phyloP scores from a whole-genome alignment of 1,139 yeast species.

The Casaregolazyma lundiana region DNA sequence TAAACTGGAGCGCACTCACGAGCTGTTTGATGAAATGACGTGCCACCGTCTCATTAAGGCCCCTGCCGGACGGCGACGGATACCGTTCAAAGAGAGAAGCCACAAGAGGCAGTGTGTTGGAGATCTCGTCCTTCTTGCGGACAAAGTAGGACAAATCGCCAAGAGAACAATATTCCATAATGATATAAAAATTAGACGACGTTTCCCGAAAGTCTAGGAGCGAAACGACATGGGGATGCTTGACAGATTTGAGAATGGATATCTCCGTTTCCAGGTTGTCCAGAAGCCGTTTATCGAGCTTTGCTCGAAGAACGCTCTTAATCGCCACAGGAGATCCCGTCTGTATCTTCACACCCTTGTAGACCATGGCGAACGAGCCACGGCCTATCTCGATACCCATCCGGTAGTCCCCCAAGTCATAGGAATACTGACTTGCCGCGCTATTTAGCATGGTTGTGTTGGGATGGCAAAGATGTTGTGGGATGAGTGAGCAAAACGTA shows the following conservation, averaged over 20 bases:
- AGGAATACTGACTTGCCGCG: constrained; percentile 10
- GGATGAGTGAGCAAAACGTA: constrained; percentile 1
- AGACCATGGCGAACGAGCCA: constrained; percentile 94
- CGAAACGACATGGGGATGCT: constrained; percentile 90
- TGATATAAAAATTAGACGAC: constrained; percentile 71
- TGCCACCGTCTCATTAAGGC: constrained; percentile 73
- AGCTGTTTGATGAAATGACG: constrained; percentile 83
- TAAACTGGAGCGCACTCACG: constrained; percentile 74
- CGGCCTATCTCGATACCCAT: constrained; percentile 80
- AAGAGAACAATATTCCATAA: constrained; percentile 96
- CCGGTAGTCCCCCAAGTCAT: constrained; percentile 29
- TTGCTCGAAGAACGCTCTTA: constrained; percentile 79
- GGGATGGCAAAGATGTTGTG: constrained; percentile 1
- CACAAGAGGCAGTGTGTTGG: constrained; percentile 72
- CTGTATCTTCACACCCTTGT: constrained; percentile 52
- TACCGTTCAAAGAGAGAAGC: constrained; percentile 71
- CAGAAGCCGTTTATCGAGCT: constrained; percentile 76
- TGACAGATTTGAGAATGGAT: constrained; percentile 73
- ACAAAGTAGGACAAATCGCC: constrained; percentile 91
- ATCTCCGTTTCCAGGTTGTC: constrained; percentile 92
- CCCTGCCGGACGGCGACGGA: constrained; percentile 73
- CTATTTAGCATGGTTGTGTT: constrained; percentile 7
- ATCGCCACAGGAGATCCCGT: constrained; percentile 70
- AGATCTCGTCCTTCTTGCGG: constrained; percentile 66
- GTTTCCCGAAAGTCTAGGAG: constrained; percentile 80